Base-by-base conservation (phyloP, 163 green algal genomes). In the Scenedesmus sp. region DNA sequence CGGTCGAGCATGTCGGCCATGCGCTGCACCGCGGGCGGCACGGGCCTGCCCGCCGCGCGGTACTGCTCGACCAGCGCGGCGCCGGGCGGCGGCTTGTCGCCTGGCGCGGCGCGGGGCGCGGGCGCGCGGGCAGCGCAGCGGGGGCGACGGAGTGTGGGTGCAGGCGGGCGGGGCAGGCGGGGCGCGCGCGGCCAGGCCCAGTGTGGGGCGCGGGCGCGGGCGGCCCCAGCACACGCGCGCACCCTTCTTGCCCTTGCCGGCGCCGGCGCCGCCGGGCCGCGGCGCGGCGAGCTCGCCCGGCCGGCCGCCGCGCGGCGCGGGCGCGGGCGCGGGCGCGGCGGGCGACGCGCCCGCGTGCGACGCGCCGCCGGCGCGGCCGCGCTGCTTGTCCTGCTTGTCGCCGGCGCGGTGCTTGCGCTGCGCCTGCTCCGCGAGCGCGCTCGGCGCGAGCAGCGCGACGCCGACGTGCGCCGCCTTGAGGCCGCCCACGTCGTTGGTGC, bases 401-500 rank as follows among this genome's bases (percentile, higher is more conserved):
- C n/a, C n/a, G n/a, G n/a, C n/a, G n/a, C n/a, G n/a, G n/a, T n/a
- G n/a, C n/a, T n/a, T n/a, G n/a, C n/a, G n/a, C n/a, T n/a, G n/a
- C n/a, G n/a, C n/a, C 34, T 28, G 26, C 60, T 81, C 73, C 17
- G 70, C 69, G 15, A 76, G 29, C 63, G 85, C 75, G 10, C 53
- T 79, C 2, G 83, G 78, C 14, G 78, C 83, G 34, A 89, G 85
- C 78, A 99, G 87, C 14, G 96, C 96, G 33, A 99, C 94, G 13
- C 96, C 96, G 34, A 99, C 94, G 77, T 99, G 92, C 9, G 95
- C 95, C 7, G 92, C 90, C 85, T 93, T 88, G 24, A 99, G 88
- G 0, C 92, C 96, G 4, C 96, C 96, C 22, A 99, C 96, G 66
- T 99, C 96, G 83, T 99, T 99, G 58, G 96, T 99, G 56, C 96